Evolutionary conservation across 495 filamentous ascomycete species (phyloP), one percentile per base, ranked within the genome.

Genomic region (Sporormia fimetaria): DNA sequence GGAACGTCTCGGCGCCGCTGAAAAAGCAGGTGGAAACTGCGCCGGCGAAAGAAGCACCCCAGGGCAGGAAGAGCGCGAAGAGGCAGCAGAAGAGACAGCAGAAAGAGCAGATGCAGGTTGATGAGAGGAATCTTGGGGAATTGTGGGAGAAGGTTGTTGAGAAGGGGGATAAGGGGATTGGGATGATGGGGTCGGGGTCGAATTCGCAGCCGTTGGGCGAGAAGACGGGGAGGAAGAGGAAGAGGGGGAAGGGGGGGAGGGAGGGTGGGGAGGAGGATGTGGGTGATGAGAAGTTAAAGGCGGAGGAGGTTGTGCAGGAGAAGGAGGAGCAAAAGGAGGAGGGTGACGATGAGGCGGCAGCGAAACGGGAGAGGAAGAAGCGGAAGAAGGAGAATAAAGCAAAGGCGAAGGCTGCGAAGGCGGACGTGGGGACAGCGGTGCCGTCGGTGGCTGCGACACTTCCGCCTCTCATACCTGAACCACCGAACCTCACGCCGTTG

Each of bases 1-100:
- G 87, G 83, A 80, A 81, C 15, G 66, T 95, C 18, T 70, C 83
- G 44, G 69, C 76, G 37, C 70, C 74, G 50, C 72, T 87, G 35
- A 83, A 81, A 61, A 60, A 73, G 16, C 86, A 94, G 63, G 69
- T 63, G 21, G 68, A 74, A 21, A 52, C 32, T 1, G 26, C 49
- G 28, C 37, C 63, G 31, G 55, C 58, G 53, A 79, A 78, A 60
- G 63, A 74, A 28, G 80, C 80, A 60, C 58, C 61, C 60, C 73
- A 57, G 68, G 76, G 60, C 67, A 76, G 33, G 69, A 57, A 51
- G 32, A 39, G 26, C 44, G 34, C 58, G 68, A 49, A 70, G 47
- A 33, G 44, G 35, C 45, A 43, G 48, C 15, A 20, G 37, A 43
- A 44, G 37, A 18, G 33, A 26, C 9, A 38, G 32, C 24, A 42